Base-by-base conservation (phyloP, 2,329 filamentous ascomycete species). In the Sclerotinia trifoliorum region DNA sequence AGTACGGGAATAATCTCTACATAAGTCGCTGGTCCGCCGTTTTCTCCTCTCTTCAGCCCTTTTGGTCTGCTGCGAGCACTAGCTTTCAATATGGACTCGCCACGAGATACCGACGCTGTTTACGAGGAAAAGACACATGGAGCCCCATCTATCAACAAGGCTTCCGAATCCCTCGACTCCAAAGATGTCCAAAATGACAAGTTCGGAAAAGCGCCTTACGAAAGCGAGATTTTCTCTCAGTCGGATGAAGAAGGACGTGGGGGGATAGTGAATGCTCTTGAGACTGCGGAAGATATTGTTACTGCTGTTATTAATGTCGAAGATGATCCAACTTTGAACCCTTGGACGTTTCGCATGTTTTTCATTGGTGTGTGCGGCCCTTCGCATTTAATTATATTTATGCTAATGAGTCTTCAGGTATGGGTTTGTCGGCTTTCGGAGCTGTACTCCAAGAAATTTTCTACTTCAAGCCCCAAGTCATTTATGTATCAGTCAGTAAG, bases 381-480 rank as follows among this genome's bases (percentile, higher is more conserved):
- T 8, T 13, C 67, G 64, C 54, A 35, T 39, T 39, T 32, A 13
- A 2, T 15, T 52, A 11, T 17, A 2, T 35, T 10, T 29, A 19
- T 48, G 11, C 51, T 69, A 35, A 68, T 26, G 24, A 62, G 4
- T 44, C 49, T 24, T 1, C 65, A 77, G 77, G 78, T 15, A 68
- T 79, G 49, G 78, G 75, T 5, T 71, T 81, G 8, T 77, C 78
- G 17, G 69, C 71, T 26, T 79, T 80, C 61, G 79, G 77, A n/a
- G 77, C 77, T 24, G 78, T 80, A 7, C 75, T 83, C 7, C 77
- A 78, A 49, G 79, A 79, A 46, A 83, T 84, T 67, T 83, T 79
- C 72, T 79, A 80, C 63, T 83, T 83, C 77, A 83, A 83, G 71
- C 81, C 82, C 2, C 82, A 83, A 72, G 77, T 76, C 5, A 79